Evolutionary conservation across 306 rosid genomes (phyloP), one percentile per base, ranked within the genome.

Genomic region (Cucumis cinereus): DNA sequence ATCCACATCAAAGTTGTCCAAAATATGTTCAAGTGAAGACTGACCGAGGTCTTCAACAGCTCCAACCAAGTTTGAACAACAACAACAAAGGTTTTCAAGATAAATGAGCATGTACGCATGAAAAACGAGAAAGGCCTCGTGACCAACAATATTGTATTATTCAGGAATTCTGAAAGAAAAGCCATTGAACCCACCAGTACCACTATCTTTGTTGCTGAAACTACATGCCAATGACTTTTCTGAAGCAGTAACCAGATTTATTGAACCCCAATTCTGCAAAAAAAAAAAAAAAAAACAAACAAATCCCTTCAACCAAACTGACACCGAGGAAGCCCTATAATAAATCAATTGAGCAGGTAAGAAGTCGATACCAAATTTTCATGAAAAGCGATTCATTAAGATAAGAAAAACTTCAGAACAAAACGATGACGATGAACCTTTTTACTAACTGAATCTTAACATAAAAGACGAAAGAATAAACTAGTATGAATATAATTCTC

Each of bases 41-140:
- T 78, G 69, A 90, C 20, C 26, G 84, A 64, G 49, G 87, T 70
- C 67, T 66, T 77, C 76, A 87, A 22, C 87, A 92, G 82, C 86
- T 88, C 97, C 16, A 20, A 45, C 89, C 91, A 89, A 73, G 90
- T 83, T 62, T 49, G 68, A 74, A 82, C 41, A 55, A 81, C 67
- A 81, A 80, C 6, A 70, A 90, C 74, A 53, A 79, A 70, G 77
- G 80, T 79, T 85, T 80, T 86, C 49, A 87, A 38, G 59, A 84
- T 78, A 82, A 90, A 86, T 78, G 89, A 77, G 67, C 86, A 87
- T 47, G 85, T 70, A 75, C 77, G 41, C 53, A 80, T 84, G 62
- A 85, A 38, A 11, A 85, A 82, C 33, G 82, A 68, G 80, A 89
- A 82, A 68, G 90, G 90, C 85, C 83, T 49, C 10, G 82, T 85